These are phyloP conservation scores for Pseudopyricularia javanii DNA, from an alignment of 2,329 filamentous ascomycete genomes.

Conservation along the genomic window DNA sequence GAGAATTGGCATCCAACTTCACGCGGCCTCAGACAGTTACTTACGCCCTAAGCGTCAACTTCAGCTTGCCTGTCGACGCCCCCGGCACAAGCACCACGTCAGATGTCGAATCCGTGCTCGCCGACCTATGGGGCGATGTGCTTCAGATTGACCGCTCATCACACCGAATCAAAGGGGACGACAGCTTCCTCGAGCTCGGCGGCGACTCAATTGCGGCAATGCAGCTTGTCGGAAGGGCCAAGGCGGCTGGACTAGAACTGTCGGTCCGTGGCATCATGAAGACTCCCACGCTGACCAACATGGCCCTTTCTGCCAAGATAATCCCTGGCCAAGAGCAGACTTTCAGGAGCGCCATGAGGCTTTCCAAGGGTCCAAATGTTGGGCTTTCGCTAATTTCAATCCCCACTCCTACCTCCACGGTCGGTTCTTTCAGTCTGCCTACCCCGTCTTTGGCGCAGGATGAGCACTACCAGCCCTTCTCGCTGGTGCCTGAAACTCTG, in stretches of 20 bases:
- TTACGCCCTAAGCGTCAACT: neutral
- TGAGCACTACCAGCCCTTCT: neutral
- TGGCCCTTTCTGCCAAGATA: slow-evolving; percentile 3
- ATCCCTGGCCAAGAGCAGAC: neutral
- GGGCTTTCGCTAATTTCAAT: neutral
- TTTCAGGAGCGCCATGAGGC: neutral
- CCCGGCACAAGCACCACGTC: neutral
- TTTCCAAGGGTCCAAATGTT: neutral
- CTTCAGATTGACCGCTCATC: slow-evolving; percentile 4
- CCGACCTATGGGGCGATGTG: slow-evolving; percentile 6
- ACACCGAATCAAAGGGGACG: slow-evolving; percentile 1
- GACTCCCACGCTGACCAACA: neutral
- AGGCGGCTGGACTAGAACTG: slow-evolving; percentile 1
- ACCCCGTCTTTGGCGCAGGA: neutral
- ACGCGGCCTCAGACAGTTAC: neutral
- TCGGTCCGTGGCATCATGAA: slow-evolving; percentile 2
- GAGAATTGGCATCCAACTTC: slow-evolving; percentile 3
- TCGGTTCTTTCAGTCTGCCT: neutral
- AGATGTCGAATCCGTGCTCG: neutral
- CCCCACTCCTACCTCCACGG: neutral
- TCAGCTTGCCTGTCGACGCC: slow-evolving; percentile 1
- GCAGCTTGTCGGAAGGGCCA: slow-evolving; percentile 4
- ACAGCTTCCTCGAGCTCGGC: slow-evolving; percentile 8
- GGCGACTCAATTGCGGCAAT: slow-evolving; percentile 11
- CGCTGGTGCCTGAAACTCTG: neutral